Evolutionary conservation across 306 rosid species (phyloP).

Genomic region (Pachyrhizus erosus): DNA sequence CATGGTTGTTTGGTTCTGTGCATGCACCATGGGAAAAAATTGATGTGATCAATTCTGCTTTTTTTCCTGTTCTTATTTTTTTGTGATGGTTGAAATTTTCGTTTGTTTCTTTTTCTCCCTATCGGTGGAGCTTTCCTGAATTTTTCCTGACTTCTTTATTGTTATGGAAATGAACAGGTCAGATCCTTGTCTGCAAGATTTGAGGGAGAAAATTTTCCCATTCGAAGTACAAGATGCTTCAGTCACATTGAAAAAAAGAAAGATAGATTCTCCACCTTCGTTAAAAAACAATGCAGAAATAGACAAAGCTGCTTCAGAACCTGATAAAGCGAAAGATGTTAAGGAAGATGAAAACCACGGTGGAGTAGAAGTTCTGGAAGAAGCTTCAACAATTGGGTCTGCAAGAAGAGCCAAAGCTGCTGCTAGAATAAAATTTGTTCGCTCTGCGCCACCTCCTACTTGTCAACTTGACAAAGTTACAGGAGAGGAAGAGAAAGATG

Average conservation of each 20-base stretch:
- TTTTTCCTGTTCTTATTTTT: background rate
- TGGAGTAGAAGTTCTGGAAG: slow-evolving; percentile 32
- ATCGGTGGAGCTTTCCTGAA: background rate
- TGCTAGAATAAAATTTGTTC: slow-evolving; percentile 42
- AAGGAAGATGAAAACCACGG: slow-evolving; percentile 11
- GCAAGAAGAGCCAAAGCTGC: slow-evolving; percentile 50
- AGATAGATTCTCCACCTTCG: slow-evolving; percentile 46
- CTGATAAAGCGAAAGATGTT: slow-evolving; percentile 25
- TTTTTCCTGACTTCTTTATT: background rate
- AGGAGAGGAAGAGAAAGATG: slow-evolving; percentile 36
- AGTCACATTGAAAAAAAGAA: slow-evolving; percentile 33
- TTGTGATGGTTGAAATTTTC: background rate
- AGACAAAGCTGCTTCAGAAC: slow-evolving; percentile 38
- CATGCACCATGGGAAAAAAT: slow-evolving; percentile 1
- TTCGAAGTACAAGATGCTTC: slow-evolving; percentile 25
- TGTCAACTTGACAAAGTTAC: slow-evolving; percentile 34
- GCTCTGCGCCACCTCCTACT: slow-evolving; percentile 25
- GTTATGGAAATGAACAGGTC: slow-evolving; percentile 50
- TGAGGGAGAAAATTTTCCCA: slow-evolving; percentile 55
- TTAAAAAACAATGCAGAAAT: slow-evolving; percentile 33
- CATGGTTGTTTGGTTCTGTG: background rate
- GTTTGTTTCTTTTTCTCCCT: background rate
- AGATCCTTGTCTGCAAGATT: slow-evolving; percentile 48
- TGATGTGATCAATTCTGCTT: background rate
- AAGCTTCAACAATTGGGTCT: slow-evolving; percentile 28